Base-by-base conservation (phyloP, 1,139 yeast species). In the Scheffersomyces titani region DNA sequence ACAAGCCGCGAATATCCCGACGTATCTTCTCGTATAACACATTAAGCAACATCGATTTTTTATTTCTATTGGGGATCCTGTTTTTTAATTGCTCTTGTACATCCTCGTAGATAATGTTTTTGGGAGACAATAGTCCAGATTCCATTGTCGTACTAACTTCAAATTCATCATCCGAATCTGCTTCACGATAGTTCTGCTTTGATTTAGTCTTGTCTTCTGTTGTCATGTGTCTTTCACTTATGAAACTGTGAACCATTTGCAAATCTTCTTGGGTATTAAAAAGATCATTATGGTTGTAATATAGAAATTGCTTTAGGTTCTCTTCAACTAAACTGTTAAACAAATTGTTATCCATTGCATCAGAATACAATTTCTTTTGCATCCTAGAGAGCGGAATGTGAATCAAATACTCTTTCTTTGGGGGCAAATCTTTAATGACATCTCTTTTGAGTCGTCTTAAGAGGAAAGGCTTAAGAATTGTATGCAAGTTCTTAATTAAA, bases 391-490 rank as follows among this genome's bases (percentile, higher is more conserved):
- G 70, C 2, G 89, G 85, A 5, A 92, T 84, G 68, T 90, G 92
- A 3, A 94, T 78, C 52, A 91, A 81, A 65, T 92, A 93, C 70
- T 94, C 99, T 62, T 94, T 86, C 70, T 94, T 94, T 1, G 94
- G 90, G 0, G 98, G 98, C 57, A 94, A 76, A 44, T 78, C 76
- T 52, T 72, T 76, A 18, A 86, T 82, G 0, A 91, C 98, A 57
- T 86, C 89, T 53, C 80, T 80, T 68, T 94, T 94, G 67, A 93
- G 74, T 59, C 99, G 78, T 64, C 99, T 81, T 52, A 94, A 76
- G 49, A 94, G 73, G 64, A 94, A 94, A 0, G 99, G 99, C 65
- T 92, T 87, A 61, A 94, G 76, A 55, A 94, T 92, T 0, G 96
- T 88, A 69, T 94, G 99, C 59, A 94, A 76, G 65, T 90, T 92